Evolutionary conservation across 78 protist species (phyloP).

Genomic region (Planoprotostelium fungivorum): DNA sequence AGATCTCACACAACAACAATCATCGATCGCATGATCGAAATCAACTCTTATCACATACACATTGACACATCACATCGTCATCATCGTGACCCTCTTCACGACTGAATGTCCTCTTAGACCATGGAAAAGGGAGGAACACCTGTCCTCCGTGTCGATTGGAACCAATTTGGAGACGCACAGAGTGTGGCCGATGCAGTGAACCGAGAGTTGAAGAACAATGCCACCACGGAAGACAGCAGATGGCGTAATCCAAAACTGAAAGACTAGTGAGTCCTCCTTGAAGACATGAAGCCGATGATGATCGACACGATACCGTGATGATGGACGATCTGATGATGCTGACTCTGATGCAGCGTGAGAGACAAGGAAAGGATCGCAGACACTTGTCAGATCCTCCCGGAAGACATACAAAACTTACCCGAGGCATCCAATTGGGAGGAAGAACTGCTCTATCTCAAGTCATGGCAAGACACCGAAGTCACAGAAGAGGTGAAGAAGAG

Average conservation of each 20-base stretch:
- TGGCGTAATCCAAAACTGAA: neutral
- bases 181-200: constrained; percentile 5
- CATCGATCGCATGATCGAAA: too few species aligned
- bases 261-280: neutral
- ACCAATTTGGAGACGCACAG: constrained; percentile 33
- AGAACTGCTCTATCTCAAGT: neutral
- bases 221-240: neutral
- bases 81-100: too few species aligned
- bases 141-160: constrained; percentile 60
- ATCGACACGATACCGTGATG: too few species aligned
- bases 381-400: neutral
- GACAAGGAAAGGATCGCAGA: neutral
- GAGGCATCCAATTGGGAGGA: neutral
- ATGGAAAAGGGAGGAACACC: constrained; percentile 41
- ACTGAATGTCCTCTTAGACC: too few species aligned
- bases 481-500: neutral
- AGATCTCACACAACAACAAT: too few species aligned
- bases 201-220: neutral
- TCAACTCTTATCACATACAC: too few species aligned
- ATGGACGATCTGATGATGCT: too few species aligned
- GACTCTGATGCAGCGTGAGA: neutral
- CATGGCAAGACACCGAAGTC: neutral
- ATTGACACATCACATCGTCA: too few species aligned
- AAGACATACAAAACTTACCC: neutral
- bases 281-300: too few species aligned